phyloP scores from a whole-genome alignment of 495 filamentous ascomycete genomes.

The Hypoxylon perforatum region DNA sequence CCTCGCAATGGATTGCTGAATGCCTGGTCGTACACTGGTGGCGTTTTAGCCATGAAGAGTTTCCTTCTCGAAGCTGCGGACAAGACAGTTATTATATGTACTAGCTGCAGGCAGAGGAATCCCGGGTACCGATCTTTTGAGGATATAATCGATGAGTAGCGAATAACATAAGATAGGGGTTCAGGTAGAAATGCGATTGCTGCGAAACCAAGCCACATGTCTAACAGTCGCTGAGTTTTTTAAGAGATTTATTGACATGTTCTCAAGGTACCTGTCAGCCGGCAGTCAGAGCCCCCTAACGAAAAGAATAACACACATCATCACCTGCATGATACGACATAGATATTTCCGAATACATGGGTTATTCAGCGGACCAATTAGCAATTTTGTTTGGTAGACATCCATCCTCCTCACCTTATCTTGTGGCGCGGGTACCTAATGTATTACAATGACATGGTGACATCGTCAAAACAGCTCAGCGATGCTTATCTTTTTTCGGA shows the following conservation, averaged over 20 bases:
- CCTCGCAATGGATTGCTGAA: constrained; percentile 21
- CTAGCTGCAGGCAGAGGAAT: constrained; percentile 34
- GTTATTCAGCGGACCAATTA: background rate
- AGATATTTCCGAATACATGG: background rate
- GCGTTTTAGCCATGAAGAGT: constrained; percentile 7
- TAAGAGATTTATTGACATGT: too few relatives aligned
- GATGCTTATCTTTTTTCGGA: constrained; percentile 35
- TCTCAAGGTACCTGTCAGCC: too few relatives aligned
- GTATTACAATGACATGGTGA: background rate
- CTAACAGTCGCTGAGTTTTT: too few relatives aligned
- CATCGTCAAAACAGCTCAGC: background rate
- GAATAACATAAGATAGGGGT: background rate
- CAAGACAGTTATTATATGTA: constrained; percentile 40
- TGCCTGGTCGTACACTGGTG: constrained; percentile 30
- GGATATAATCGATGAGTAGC: constrained; percentile 27
- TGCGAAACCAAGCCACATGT: too few relatives aligned
- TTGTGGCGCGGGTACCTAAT: background rate
- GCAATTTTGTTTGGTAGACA: too few relatives aligned
- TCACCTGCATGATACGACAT: too few relatives aligned
- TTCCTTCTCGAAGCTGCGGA: constrained; percentile 36
- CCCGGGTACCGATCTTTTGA: constrained; percentile 29
- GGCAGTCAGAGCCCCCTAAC: too few relatives aligned
- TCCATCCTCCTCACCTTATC: constrained; percentile 10
- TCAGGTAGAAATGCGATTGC: background rate
- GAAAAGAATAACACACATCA: too few relatives aligned